Evolutionary conservation across 441 rosid genomes (phyloP).

Genomic region (Syzygium syzygioides): DNA sequence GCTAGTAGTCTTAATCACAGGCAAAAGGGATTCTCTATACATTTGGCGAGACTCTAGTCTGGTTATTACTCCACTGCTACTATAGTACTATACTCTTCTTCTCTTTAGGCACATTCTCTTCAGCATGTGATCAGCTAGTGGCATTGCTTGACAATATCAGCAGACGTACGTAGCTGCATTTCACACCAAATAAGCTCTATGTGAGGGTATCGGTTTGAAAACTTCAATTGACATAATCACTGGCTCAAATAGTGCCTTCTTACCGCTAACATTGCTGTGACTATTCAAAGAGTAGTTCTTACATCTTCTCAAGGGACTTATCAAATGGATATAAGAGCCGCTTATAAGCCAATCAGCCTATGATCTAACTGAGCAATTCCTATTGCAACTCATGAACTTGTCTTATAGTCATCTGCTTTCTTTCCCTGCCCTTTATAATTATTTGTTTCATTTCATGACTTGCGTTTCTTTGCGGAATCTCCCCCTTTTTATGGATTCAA

Average conservation of each 20-base stretch:
- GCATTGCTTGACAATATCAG: neutral
- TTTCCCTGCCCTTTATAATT: neutral
- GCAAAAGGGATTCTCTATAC: neutral
- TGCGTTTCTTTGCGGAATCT: neutral
- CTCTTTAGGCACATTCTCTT: too few relatives aligned
- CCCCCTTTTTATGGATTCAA: neutral
- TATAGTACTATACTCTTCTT: too few relatives aligned
- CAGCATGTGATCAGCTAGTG: neutral
- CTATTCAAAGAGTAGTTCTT: neutral
- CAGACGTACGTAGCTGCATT: neutral
- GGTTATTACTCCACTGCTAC: neutral
- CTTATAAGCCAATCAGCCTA: neutral
- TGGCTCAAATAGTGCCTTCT: neutral
- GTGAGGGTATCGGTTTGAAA: neutral
- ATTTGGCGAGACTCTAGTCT: neutral
- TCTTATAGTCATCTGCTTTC: neutral
- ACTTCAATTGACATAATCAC: neutral
- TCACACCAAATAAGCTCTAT: neutral
- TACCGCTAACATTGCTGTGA: neutral
- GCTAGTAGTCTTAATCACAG: neutral
- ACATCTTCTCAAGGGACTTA: neutral
- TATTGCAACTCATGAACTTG: neutral
- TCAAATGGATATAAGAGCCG: neutral
- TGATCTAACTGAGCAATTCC: neutral
- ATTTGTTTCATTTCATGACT: neutral